Evolutionary conservation across 345 rosid genomes (phyloP).

Genomic region (Iberis pinnata): DNA sequence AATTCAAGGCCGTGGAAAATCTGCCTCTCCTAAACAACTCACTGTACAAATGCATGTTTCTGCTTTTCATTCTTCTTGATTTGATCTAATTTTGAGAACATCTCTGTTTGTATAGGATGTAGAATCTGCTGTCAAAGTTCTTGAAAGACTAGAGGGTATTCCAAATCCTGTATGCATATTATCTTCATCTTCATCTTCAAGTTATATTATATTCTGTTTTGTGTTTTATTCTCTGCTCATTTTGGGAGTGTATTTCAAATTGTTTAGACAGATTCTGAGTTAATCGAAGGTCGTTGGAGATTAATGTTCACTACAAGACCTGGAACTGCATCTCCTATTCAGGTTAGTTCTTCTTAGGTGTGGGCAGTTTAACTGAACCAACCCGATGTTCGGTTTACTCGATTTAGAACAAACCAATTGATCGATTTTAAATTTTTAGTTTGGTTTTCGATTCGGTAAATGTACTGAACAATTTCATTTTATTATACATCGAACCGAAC

Average conservation of each 20-base stretch:
- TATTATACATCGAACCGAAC: too few species aligned
- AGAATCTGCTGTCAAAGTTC: conserved; percentile 58
- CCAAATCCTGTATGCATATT: conserved; percentile 53
- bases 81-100: neutral
- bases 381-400: too few species aligned
- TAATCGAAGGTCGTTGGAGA: conserved; percentile 91
- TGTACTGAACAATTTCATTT: too few species aligned
- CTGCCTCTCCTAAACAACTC: conserved; percentile 73
- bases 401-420: too few species aligned
- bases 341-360: conserved; percentile 59
- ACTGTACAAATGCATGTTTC: conserved; percentile 32
- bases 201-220: neutral
- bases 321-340: conserved; percentile 94
- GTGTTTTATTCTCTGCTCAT: conserved; percentile 5
- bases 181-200: conserved; percentile 10
- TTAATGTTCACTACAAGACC: conserved; percentile 94
- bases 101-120: conserved; percentile 44
- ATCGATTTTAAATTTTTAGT: too few species aligned
- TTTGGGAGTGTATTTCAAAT: neutral
- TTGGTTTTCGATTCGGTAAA: too few species aligned
- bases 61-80: neutral
- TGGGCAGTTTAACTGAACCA: too few species aligned
- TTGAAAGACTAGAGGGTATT: conserved; percentile 65
- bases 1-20: conserved; percentile 89
- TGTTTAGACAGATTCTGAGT: conserved; percentile 55